Percentiles rank a stretch among this genome's conserved stretches.
Conservation (phyloP, 305 asterid species). For the Lippia alba region DNA sequence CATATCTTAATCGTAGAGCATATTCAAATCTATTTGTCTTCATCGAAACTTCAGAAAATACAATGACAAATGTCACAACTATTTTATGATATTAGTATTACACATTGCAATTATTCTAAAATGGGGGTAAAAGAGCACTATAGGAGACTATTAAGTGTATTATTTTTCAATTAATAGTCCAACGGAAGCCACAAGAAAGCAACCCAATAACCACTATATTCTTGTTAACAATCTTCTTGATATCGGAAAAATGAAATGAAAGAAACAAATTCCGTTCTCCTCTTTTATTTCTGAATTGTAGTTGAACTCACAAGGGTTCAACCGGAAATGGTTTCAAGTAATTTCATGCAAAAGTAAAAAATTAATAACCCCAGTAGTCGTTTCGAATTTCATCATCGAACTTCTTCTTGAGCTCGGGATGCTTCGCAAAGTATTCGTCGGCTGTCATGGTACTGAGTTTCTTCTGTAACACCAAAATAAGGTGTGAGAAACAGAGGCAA, state of each 20-base stretch:
- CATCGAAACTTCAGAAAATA: too few relatives aligned
- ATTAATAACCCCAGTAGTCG: slow-evolving; percentile 91
- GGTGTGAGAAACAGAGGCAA: slow-evolving; percentile 28
- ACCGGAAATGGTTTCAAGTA: slow-evolving; percentile 6
- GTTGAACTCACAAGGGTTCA: slow-evolving; percentile 13
- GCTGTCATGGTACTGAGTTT: slow-evolving; percentile 94
- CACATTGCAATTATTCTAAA: too few relatives aligned
- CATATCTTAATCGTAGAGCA: too few relatives aligned
- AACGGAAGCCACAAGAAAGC: slow-evolving; percentile 23
- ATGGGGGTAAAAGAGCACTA: too few relatives aligned
- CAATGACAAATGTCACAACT: too few relatives aligned
- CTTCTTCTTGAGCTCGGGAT: slow-evolving; percentile 95
- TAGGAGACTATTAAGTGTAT: too few relatives aligned
- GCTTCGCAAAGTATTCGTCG: slow-evolving; percentile 94
- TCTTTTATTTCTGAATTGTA: slow-evolving; percentile 32
- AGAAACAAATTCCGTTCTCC: slow-evolving; percentile 5
- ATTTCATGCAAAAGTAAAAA: slow-evolving; percentile 27
- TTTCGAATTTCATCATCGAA: slow-evolving; percentile 96
- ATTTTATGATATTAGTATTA: too few relatives aligned
- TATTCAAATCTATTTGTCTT: too few relatives aligned
- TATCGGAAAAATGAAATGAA: slow-evolving; percentile 20
- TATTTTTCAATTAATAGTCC: neutral
- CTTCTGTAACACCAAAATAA: slow-evolving; percentile 57
- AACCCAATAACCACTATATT: neutral
- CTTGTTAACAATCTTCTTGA: slow-evolving; percentile 16